Conservation (phyloP, 768 basidiomycete species). For the Tricholoma hemisulphureum region DNA sequence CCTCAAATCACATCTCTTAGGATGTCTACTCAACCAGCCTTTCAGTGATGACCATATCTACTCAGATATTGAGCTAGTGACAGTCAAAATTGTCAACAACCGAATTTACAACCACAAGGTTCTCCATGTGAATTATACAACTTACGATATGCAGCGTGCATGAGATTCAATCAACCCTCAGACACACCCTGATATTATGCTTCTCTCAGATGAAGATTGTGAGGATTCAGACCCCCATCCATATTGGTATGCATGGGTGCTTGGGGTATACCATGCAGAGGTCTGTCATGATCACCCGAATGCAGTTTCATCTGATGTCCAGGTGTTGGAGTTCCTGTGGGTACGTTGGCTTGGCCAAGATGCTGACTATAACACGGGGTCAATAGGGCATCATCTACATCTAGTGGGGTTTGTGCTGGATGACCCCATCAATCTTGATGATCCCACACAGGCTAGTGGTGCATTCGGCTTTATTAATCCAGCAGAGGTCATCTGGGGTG, state of each 20-base stretch:
- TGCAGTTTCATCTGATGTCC: not conserved
- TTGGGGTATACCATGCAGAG: constrained; percentile 23
- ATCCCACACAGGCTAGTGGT: constrained; percentile 10
- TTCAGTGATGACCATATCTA: constrained; percentile 18
- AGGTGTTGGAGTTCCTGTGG: constrained; percentile 40
- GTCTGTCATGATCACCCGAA: constrained; percentile 15
- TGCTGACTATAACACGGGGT: constrained; percentile 22
- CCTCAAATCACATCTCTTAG: constrained; percentile 30
- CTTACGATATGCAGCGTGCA: constrained; percentile 36
- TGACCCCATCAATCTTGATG: not conserved
- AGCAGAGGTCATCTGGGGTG: constrained; percentile 30
- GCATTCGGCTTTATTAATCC: constrained; percentile 50
- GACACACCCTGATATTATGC: constrained; percentile 31
- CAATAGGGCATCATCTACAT: constrained; percentile 28
- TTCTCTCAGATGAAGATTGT: constrained; percentile 11
- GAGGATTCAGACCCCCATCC: constrained; percentile 18
- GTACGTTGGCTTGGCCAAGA: constrained; percentile 39
- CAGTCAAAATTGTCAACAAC: constrained; percentile 20
- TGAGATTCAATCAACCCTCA: constrained; percentile 38
- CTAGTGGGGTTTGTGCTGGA: constrained; percentile 38
- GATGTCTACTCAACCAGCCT: constrained; percentile 16
- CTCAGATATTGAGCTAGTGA: constrained; percentile 9
- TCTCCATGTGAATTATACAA: constrained; percentile 39
- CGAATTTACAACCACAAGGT: constrained; percentile 30
- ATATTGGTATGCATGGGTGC: constrained; percentile 22